These are phyloP conservation scores for Jamesozyma piceae DNA, from an alignment of 805 yeast species.

Conservation along the genomic window DNA sequence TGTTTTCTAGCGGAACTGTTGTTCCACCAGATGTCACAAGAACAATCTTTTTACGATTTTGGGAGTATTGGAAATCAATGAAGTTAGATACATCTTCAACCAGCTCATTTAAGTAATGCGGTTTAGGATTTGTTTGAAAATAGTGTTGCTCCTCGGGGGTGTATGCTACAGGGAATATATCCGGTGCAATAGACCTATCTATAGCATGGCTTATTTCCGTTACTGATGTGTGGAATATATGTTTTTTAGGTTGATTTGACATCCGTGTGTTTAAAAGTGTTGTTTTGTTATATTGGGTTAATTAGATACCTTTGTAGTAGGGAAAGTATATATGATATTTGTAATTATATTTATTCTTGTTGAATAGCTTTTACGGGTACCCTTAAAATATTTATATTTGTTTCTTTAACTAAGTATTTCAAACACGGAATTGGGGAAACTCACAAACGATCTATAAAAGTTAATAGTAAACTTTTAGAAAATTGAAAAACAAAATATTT, in stretches of 20 bases:
- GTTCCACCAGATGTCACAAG: slow-evolving; percentile 95
- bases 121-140: slow-evolving; percentile 64
- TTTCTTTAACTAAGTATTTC: too few relatives aligned
- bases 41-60: slow-evolving; percentile 47
- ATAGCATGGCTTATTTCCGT: slow-evolving; percentile 69
- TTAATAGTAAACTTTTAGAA: too few relatives aligned
- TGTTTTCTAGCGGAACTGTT: slow-evolving; percentile 92
- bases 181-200: slow-evolving; percentile 61
- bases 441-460: too few relatives aligned
- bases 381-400: too few relatives aligned
- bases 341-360: too few relatives aligned
- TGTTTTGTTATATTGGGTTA: too few relatives aligned
- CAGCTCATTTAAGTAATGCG: slow-evolving; percentile 59
- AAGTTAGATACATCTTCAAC: slow-evolving; percentile 50
- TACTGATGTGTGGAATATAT: slow-evolving; percentile 48
- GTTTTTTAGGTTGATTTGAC: not conserved
- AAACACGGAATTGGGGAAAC: too few relatives aligned
- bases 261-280: too few relatives aligned
- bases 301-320: too few relatives aligned
- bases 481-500: too few relatives aligned
- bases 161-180: slow-evolving; percentile 59
- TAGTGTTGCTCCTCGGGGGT: slow-evolving; percentile 53
- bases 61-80: slow-evolving; percentile 42
- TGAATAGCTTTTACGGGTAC: too few relatives aligned
- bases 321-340: too few relatives aligned